phyloP scores from a whole-genome alignment of 805 yeast genomes.

The Candida peoriensis region DNA sequence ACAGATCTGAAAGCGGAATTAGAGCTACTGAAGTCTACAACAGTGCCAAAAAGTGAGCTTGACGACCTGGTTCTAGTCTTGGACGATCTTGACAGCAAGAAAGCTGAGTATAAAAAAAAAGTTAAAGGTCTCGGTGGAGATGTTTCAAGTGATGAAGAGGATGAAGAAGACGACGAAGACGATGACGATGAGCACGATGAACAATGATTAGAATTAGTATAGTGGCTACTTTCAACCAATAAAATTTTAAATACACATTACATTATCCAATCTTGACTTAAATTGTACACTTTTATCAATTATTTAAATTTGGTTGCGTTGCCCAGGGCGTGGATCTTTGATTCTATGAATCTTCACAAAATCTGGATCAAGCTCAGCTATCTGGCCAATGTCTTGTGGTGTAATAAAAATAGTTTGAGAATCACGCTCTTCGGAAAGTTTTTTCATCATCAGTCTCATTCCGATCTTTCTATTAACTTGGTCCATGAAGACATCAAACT shows the following conservation, averaged over 20 bases:
- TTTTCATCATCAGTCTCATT: constrained; percentile 64
- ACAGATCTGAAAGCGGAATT: constrained; percentile 19
- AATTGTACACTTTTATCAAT: neutral
- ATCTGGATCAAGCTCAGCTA: constrained; percentile 56
- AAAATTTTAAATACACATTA: neutral
- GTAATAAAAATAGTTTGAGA: constrained; percentile 91
- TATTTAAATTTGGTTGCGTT: neutral
- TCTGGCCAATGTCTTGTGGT: constrained; percentile 77
- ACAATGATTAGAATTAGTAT: too few relatives aligned
- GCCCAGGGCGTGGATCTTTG: constrained; percentile 31
- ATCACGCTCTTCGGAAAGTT: constrained; percentile 55
- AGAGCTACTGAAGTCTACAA: constrained; percentile 10
- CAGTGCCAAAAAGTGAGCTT: constrained; percentile 47
- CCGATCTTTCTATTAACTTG: constrained; percentile 82
- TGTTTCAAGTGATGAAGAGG: constrained; percentile 68
- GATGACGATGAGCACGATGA: constrained; percentile 22
- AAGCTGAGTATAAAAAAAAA: constrained; percentile 48
- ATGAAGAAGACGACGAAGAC: constrained; percentile 55
- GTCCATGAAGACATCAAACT: constrained; percentile 97
- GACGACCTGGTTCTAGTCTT: constrained; percentile 77
- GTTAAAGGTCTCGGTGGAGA: constrained; percentile 51
- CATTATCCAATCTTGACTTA: neutral
- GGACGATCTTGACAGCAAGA: constrained; percentile 70
- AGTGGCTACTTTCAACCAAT: too few relatives aligned
- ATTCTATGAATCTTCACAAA: constrained; percentile 64